Percentiles rank a stretch among this genome's conserved stretches.
Conservation (phyloP, 1,139 yeast genomes). For the Taphrina flavorubra region DNA sequence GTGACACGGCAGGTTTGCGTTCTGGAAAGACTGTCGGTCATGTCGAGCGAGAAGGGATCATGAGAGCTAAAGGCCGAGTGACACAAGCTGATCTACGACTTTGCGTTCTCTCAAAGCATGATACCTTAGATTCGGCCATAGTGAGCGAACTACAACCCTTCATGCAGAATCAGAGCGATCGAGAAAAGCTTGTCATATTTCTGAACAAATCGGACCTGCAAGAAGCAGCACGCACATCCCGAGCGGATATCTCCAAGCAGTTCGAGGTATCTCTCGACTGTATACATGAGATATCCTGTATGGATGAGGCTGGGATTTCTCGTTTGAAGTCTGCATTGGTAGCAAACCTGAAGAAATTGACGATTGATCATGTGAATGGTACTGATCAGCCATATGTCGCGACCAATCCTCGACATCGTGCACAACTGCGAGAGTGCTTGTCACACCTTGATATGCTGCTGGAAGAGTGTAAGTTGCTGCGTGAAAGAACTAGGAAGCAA, state of each 20-base stretch:
- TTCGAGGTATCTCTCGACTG: neutral
- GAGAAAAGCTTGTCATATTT: neutral
- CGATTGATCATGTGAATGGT: slow-evolving; percentile 48
- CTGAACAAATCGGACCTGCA: slow-evolving; percentile 46
- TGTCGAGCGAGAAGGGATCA: slow-evolving; percentile 84
- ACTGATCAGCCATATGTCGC: slow-evolving; percentile 50
- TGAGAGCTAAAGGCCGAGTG: slow-evolving; percentile 69
- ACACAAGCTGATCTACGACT: slow-evolving; percentile 66
- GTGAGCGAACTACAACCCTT: neutral
- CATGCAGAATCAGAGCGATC: neutral
- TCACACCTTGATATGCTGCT: slow-evolving; percentile 24
- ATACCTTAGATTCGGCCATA: slow-evolving; percentile 50
- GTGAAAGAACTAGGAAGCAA: too few species aligned
- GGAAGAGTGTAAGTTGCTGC: slow-evolving; percentile 2
- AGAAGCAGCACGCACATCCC: slow-evolving; percentile 48
- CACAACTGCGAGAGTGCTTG: slow-evolving; percentile 25
- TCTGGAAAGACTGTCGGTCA: slow-evolving; percentile 52
- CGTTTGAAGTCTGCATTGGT: slow-evolving; percentile 41
- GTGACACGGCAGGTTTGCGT: slow-evolving; percentile 94
- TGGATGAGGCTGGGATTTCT: neutral
- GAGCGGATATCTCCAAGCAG: neutral
- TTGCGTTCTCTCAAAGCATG: slow-evolving; percentile 58
- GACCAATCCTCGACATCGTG: slow-evolving; percentile 36
- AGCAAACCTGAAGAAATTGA: slow-evolving; percentile 23
- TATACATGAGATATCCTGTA: slow-evolving; percentile 18